Percentiles rank a stretch among this genome's conserved stretches.
phyloP scores from a whole-genome alignment of 352 stramenopile species.

The Pythium graminicola region DNA sequence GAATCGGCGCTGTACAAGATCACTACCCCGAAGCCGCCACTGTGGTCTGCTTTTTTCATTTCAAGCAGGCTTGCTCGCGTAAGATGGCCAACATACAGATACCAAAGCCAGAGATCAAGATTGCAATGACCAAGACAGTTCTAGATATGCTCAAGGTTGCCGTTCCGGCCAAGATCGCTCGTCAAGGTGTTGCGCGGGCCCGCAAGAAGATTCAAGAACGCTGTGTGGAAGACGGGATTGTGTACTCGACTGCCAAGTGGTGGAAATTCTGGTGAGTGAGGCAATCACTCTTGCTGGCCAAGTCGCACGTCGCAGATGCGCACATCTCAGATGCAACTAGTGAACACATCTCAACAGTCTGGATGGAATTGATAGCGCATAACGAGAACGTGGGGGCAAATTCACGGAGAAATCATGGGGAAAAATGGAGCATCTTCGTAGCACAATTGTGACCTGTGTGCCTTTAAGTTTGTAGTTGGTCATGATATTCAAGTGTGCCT shows the following conservation, averaged over 20 bases:
- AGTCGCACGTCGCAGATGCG: too few species aligned
- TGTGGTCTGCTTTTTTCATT: conserved; percentile 21
- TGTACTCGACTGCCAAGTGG: neutral
- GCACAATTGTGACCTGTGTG: neutral
- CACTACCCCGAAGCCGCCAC: conserved; percentile 1
- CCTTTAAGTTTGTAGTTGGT: neutral
- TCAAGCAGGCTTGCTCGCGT: conserved; percentile 16
- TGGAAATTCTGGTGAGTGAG: conserved; percentile 5
- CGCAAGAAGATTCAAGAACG: neutral
- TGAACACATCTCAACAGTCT: too few species aligned
- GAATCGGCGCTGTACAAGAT: conserved; percentile 16
- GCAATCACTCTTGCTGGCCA: neutral
- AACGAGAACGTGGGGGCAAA: too few species aligned
- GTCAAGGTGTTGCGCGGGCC: conserved; percentile 4
- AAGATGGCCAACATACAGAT: conserved; percentile 15
- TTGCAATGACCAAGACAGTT: conserved; percentile 7
- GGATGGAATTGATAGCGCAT: too few species aligned
- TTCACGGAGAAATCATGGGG: neutral
- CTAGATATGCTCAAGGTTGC: conserved; percentile 11
- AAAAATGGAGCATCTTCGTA: neutral
- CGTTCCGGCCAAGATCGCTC: neutral
- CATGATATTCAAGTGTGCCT: neutral
- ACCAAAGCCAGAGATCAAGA: neutral
- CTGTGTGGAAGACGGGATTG: neutral
- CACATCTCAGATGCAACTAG: neutral